These are phyloP conservation scores for Monosporozyma aerobia DNA, from an alignment of 805 yeast genomes.

Conservation along the genomic window DNA sequence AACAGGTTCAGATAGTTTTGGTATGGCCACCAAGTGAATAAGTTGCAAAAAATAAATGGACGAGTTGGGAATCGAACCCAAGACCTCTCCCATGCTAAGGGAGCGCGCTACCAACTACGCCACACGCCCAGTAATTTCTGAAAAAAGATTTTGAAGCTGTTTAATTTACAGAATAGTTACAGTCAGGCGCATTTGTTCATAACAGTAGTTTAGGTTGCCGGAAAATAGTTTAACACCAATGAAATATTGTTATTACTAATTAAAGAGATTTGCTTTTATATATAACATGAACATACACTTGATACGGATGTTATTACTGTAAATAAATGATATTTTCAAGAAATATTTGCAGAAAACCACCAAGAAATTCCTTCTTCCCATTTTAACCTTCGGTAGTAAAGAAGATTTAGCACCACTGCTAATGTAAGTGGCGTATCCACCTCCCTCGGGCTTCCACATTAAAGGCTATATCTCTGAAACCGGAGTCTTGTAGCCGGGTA, in stretches of 20 bases:
- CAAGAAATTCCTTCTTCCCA: too few species aligned
- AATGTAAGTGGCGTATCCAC: neutral
- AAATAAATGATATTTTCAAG: too few species aligned
- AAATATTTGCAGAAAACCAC: too few species aligned
- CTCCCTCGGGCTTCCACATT: neutral
- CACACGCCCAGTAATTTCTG: conserved; percentile 47
- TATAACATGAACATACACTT: too few species aligned
- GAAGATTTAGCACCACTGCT: too few species aligned
- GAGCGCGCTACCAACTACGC: conserved; percentile 80
- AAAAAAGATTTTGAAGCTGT: neutral
- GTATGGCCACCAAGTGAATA: too few species aligned
- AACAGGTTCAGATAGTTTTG: neutral
- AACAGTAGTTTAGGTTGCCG: too few species aligned
- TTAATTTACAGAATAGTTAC: neutral
- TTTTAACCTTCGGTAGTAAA: too few species aligned
- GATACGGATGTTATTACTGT: too few species aligned
- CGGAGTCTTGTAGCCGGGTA: neutral
- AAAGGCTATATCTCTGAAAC: neutral
- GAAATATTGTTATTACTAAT: too few species aligned
- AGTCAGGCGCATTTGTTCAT: neutral
- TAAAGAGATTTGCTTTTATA: too few species aligned
- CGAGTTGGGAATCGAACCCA: conserved; percentile 76
- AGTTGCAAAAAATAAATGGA: conserved; percentile 33
- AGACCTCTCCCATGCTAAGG: conserved; percentile 75
- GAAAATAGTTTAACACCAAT: too few species aligned